Percentiles rank a stretch among this genome's conserved stretches.
phyloP scores from a whole-genome alignment of 2,329 filamentous ascomycete genomes.

The Claviceps quebecensis region DNA sequence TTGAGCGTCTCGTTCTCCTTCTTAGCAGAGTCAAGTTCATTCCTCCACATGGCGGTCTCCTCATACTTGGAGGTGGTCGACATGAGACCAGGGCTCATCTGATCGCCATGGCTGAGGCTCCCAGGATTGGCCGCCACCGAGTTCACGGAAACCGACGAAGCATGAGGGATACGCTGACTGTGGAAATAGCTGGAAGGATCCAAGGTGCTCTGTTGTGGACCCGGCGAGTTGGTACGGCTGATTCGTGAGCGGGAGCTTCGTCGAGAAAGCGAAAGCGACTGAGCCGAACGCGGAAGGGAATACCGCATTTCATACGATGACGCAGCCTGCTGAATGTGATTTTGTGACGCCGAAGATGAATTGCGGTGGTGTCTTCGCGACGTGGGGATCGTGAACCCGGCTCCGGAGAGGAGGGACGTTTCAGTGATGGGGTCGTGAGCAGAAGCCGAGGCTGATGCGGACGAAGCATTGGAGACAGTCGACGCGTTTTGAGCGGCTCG shows the following conservation, averaged over 20 bases:
- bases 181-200: slow-evolving; percentile 33
- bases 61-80: slow-evolving; percentile 47
- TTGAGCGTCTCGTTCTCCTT: slow-evolving; percentile 50
- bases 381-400: slow-evolving; percentile 43
- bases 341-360: slow-evolving; percentile 42
- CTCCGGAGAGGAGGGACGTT: slow-evolving; percentile 39
- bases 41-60: slow-evolving; percentile 44
- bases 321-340: slow-evolving; percentile 23
- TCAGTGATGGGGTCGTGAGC: slow-evolving; percentile 34
- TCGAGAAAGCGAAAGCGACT: slow-evolving; percentile 32
- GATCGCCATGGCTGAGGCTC: slow-evolving; percentile 19
- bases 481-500: slow-evolving; percentile 56
- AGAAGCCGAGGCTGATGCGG: slow-evolving; percentile 40
- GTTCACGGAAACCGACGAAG: slow-evolving; percentile 20
- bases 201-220: slow-evolving; percentile 29
- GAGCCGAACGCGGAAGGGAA: slow-evolving; percentile 31
- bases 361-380: slow-evolving; percentile 43
- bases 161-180: slow-evolving; percentile 27
- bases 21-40: slow-evolving; percentile 47
- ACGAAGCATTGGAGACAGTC: slow-evolving; percentile 51
- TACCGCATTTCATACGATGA: slow-evolving; percentile 25
- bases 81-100: slow-evolving; percentile 40
- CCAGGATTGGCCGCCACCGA: slow-evolving; percentile 28
- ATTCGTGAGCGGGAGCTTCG: slow-evolving; percentile 42
- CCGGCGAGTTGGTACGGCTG: slow-evolving; percentile 36